These are phyloP conservation scores for Pascua guehoae DNA, from an alignment of 1,284 basidiomycete genomes.

Conservation along the genomic window DNA sequence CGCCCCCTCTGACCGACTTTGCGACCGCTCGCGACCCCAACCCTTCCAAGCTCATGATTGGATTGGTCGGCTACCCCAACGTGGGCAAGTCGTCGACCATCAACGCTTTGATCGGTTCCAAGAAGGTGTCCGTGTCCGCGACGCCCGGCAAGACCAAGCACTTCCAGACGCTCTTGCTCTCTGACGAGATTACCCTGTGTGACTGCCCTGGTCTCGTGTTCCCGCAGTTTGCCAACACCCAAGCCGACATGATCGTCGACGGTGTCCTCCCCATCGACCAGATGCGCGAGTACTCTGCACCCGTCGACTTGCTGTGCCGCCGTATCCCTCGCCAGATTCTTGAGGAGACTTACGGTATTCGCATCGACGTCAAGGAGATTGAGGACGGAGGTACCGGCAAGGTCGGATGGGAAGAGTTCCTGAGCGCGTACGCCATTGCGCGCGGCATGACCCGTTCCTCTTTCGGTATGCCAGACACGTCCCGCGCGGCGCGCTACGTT, in stretches of 20 bases:
- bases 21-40: conserved; percentile 59
- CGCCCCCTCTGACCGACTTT: conserved; percentile 76
- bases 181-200: conserved; percentile 82
- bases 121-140: conserved; percentile 95
- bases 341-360: conserved; percentile 84
- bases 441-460: conserved; percentile 89
- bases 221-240: conserved; percentile 94
- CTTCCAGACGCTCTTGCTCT: conserved; percentile 95
- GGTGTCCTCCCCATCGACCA: conserved; percentile 98
- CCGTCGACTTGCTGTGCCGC: conserved; percentile 72
- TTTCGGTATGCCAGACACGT: conserved; percentile 96
- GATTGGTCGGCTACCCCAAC: conserved; percentile 62
- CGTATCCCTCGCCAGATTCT: conserved; percentile 81
- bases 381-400: conserved; percentile 84
- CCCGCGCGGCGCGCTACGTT: conserved; percentile 84
- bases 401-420: conserved; percentile 75
- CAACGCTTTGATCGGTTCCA: conserved; percentile 60
- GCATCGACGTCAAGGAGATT: conserved; percentile 61
- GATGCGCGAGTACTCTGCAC: conserved; percentile 89
- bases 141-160: conserved; percentile 99
- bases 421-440: conserved; percentile 88
- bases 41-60: conserved; percentile 65
- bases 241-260: conserved; percentile 92
- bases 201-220: conserved; percentile 99
- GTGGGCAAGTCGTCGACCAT: conserved; percentile 61